Evolutionary conservation across 208 protist genomes (phyloP), one percentile per base, ranked within the genome.

Genomic region (Naegleria lovaniensis): DNA sequence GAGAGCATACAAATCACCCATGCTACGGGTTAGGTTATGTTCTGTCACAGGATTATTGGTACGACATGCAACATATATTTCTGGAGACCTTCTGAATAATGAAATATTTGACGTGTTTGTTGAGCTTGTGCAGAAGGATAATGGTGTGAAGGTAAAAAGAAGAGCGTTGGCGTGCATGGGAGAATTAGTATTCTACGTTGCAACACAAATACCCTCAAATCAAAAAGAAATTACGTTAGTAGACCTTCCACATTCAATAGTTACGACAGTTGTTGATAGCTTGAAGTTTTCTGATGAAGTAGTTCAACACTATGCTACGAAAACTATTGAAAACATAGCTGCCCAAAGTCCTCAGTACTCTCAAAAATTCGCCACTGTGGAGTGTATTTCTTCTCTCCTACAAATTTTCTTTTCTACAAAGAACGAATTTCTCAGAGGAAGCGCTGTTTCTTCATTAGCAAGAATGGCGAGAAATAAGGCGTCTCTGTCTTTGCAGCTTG

Each of bases 171-270:
- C 94, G 25, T 97, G 96, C 91, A 89, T 96, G 13, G 95, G 96
- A 29, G 96, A 98, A 93, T 92, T 98, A 59, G 92, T 97, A 85
- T 97, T 97, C 88, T 98, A 97, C 91, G 93, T 98, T 43, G 94
- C 94, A 38, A 93, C 95, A 6, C 96, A 97, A 89, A 91, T 92
- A 39, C 95, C 94, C 87, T 90, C 55, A 3, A 33, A 90, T 1
- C 19, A 85, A 48, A 48, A 91, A 89, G 95, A 96, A 75, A 92
- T 95, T 55, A 85, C 86, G 33, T 91, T 91, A 59, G 97, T 96
- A 95, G 93, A 92, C 22, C 92, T 97, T 83, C 29, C 94, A 6
- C 76, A 33, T 0, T 91, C 93, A 41, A 88, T 95, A 25, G 92
- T 93, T 38, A 85, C 67, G 48, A 85, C 95, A n/a, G 97, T 95